Evolutionary conservation across 1,284 basidiomycete genomes (phyloP).

Genomic region (Inonotus obliquus): DNA sequence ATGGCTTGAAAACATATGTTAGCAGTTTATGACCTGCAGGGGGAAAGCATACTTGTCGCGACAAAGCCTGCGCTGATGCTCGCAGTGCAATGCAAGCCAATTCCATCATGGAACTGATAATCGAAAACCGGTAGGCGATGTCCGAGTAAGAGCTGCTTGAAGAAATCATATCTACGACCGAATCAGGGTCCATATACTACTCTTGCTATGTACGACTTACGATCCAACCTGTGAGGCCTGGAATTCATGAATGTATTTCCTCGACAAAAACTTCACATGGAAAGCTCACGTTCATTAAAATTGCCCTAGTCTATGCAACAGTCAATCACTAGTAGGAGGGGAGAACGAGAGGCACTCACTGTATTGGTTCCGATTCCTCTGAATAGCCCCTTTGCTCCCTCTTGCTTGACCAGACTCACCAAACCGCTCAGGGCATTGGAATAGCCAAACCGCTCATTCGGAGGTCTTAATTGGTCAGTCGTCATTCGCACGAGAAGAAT

Average conservation of each 20-base stretch:
- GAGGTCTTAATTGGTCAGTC: conserved; percentile 73
- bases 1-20: conserved; percentile 48
- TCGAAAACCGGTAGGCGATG: conserved; percentile 52
- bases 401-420: conserved; percentile 56
- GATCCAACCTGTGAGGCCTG: conserved; percentile 84
- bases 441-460: conserved; percentile 73
- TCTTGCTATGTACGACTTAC: conserved; percentile 45
- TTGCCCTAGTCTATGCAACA: conserved; percentile 52
- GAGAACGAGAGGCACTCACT: conserved; percentile 36
- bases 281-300: conserved; percentile 81
- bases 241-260: neutral
- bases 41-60: conserved; percentile 64
- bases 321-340: neutral
- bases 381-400: conserved; percentile 66
- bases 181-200: neutral
- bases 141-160: conserved; percentile 66
- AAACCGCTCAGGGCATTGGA: conserved; percentile 73
- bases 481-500: conserved; percentile 86
- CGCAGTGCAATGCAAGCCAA: conserved; percentile 58
- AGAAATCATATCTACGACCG: conserved; percentile 73
- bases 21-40: conserved; percentile 9
- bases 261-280: conserved; percentile 8
- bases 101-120: conserved; percentile 66
- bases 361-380: conserved; percentile 81
- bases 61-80: conserved; percentile 78